A percentile compares a stretch with the other conserved stretches of the same genome.
These are phyloP conservation scores for Fusarium sp. DNA, from an alignment of 2,329 filamentous ascomycete species.

Conservation along the genomic window DNA sequence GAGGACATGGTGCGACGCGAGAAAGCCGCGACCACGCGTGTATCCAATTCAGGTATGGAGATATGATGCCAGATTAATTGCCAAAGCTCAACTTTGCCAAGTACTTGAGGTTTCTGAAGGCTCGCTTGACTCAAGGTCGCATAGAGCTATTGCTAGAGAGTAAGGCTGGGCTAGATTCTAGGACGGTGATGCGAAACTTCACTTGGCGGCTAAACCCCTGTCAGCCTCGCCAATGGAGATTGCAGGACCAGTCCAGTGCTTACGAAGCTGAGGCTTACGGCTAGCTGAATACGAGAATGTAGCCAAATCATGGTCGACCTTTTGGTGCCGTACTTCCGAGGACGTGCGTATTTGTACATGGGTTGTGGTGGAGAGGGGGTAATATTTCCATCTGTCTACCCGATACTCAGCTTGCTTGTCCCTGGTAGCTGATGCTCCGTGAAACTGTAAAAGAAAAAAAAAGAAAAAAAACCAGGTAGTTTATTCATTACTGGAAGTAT, in stretches of 20 bases:
- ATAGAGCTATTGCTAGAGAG: neutral
- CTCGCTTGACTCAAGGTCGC: too few relatives aligned
- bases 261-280: neutral
- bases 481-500: too few relatives aligned
- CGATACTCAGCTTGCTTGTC: neutral
- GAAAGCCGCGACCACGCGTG: too few relatives aligned
- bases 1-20: conserved; percentile 11
- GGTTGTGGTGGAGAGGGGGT: neutral
- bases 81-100: neutral
- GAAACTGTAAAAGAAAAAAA: neutral
- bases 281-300: neutral
- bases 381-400: neutral
- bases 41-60: neutral
- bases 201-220: too few relatives aligned
- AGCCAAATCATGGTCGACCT: neutral
- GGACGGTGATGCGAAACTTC: too few relatives aligned
- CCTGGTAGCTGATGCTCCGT: too few relatives aligned
- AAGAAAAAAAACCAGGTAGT: too few relatives aligned
- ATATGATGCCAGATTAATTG: neutral
- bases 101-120: neutral
- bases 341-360: neutral
- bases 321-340: too few relatives aligned
- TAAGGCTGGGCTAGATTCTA: neutral
- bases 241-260: neutral
- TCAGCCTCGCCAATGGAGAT: too few relatives aligned